Conservation (phyloP, 2,329 filamentous ascomycete species). For the Harringtonia aguacate region DNA sequence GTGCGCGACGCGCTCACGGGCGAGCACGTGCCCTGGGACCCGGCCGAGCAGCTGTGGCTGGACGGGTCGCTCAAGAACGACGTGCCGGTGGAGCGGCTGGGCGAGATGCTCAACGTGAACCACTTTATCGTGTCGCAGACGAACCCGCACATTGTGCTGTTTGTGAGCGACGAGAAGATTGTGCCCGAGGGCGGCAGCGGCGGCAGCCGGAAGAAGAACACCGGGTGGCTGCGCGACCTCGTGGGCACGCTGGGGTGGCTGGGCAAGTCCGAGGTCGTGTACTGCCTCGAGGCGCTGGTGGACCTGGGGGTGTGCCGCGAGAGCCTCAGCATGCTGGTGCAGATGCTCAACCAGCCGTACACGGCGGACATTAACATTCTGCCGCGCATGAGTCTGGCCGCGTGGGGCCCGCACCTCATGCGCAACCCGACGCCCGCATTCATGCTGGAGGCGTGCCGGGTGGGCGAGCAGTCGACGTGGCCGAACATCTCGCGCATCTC, state of each 20-base stretch:
- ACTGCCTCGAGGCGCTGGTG: constrained; percentile 68
- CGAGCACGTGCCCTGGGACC: constrained; percentile 72
- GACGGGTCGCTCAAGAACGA: constrained; percentile 95
- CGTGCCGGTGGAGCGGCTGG: constrained; percentile 76
- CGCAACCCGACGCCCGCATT: constrained; percentile 80
- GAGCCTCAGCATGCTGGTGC: constrained; percentile 64
- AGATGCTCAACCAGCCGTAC: constrained; percentile 81
- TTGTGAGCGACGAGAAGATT: constrained; percentile 60
- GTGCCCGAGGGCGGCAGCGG: not conserved
- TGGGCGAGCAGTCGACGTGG: constrained; percentile 84
- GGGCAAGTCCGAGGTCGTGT: constrained; percentile 68
- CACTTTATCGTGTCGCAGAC: constrained; percentile 97
- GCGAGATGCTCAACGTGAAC: constrained; percentile 96
- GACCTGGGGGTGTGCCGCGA: constrained; percentile 76
- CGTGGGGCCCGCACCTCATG: constrained; percentile 50
- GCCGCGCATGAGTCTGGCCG: constrained; percentile 13
- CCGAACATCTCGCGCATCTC: constrained; percentile 76
- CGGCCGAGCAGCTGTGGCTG: constrained; percentile 76
- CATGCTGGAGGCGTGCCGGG: constrained; percentile 67
- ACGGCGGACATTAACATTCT: constrained; percentile 87
- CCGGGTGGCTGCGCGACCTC: constrained; percentile 40
- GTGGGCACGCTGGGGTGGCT: constrained; percentile 58
- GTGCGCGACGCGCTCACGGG: constrained; percentile 79
- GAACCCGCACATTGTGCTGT: constrained; percentile 86
- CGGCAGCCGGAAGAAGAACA: not conserved